phyloP scores from a whole-genome alignment of 2,329 filamentous ascomycete genomes.

The Fusarium protoensiforme region DNA sequence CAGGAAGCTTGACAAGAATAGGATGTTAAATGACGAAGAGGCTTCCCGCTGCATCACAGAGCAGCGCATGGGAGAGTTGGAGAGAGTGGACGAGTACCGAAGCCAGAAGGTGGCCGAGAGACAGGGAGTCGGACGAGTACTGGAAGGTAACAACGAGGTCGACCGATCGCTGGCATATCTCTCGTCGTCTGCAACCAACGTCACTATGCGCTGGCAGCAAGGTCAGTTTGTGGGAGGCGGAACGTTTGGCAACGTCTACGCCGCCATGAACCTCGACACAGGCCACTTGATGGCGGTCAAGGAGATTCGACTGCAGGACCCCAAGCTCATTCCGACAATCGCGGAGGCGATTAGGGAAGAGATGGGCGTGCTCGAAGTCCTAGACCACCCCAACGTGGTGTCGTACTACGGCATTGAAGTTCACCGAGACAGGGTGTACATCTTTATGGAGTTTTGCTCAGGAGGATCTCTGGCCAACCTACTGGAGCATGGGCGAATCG shows the following conservation, averaged over 20 bases:
- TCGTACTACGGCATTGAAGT: constrained; percentile 98
- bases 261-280: constrained; percentile 95
- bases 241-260: constrained; percentile 97
- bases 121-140: constrained; percentile 86
- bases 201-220: constrained; percentile 97
- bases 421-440: constrained; percentile 98
- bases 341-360: constrained; percentile 95
- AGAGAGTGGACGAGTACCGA: constrained; percentile 80
- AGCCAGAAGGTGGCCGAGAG: constrained; percentile 85
- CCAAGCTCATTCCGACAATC: constrained; percentile 93
- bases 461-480: constrained; percentile 91
- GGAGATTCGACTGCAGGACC: constrained; percentile 96
- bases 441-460: constrained; percentile 99
- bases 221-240: constrained; percentile 98
- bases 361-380: constrained; percentile 93
- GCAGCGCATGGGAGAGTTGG: constrained; percentile 78
- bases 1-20: constrained; percentile 81
- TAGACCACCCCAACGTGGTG: constrained; percentile 97
- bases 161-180: constrained; percentile 94
- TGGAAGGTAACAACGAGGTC: constrained; percentile 95
- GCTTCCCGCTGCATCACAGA: constrained; percentile 79
- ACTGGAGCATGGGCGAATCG: constrained; percentile 94
- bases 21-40: constrained; percentile 83
- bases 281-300: constrained; percentile 98
- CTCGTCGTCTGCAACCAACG: constrained; percentile 93